Base-by-base conservation (phyloP, 2,329 filamentous ascomycete genomes). In the Hypoxylon sp. region DNA sequence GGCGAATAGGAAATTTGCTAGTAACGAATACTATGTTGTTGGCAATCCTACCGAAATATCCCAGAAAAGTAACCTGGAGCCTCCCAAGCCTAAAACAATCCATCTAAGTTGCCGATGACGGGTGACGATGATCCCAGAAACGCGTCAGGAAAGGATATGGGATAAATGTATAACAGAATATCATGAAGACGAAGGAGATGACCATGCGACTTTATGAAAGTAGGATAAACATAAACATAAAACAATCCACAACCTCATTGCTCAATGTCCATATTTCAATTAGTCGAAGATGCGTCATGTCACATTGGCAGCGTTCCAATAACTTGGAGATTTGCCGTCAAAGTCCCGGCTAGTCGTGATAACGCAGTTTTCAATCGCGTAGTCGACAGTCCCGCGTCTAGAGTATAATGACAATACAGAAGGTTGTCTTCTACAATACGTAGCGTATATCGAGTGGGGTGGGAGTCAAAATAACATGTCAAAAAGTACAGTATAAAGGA, bases 41-140 rank as follows among this genome's bases (percentile, higher is more conserved):
- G 46, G 9, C 21, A 16, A 41, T 11, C 45, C 43, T 60, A 59
- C 56, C 43, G 25, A 51, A 46, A 46, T 30, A 8, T 51, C 14
- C 43, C 45, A 37, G n/a, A 51, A 50, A 27, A 25, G 19, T 21
- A n/a, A 27, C 11, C 46, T 21, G 25, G 25, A 32, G 32, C 32
- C 34, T 16, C 7, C 45, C 34, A 25, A 46, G 9, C 27, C 16
- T 30, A 25, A 27, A 14, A 29, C 14, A 47, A 62, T 51, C 46
- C 60, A 62, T 56, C 14, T 39, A 62, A 27, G 37, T 46, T 19
- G 16, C 2, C n/a, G 7, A 21, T 14, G 8, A 16, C 14, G 14
- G 3, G 25, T 27, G 21, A 43, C 7, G 6, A 34, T 53, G 14
- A 11, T 56, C 12, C 14, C 19, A 45, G 25, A 27, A 51, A 29